phyloP scores from a whole-genome alignment of 2,329 filamentous ascomycete genomes.

The Curvularia verruculosa region DNA sequence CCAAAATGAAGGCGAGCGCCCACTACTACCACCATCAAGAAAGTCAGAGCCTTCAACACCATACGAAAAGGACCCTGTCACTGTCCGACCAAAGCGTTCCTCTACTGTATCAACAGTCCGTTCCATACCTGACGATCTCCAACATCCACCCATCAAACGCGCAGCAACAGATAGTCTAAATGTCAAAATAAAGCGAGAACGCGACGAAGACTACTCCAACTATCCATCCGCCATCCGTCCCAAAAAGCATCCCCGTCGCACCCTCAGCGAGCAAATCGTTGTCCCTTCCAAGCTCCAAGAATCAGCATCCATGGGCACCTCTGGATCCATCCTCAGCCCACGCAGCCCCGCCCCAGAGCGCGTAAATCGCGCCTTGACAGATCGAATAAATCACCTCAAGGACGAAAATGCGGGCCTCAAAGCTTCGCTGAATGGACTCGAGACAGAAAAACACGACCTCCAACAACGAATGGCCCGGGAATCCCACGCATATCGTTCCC shows the following conservation, averaged over 20 bases:
- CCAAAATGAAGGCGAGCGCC: constrained; percentile 32
- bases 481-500: constrained; percentile 8
- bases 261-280: constrained; percentile 28
- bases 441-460: constrained; percentile 16
- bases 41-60: constrained; percentile 27
- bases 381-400: constrained; percentile 29
- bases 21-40: constrained; percentile 24
- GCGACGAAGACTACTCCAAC: constrained; percentile 27
- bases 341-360: constrained; percentile 28
- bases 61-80: constrained; percentile 17
- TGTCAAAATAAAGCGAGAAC: constrained; percentile 34
- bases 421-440: constrained; percentile 10
- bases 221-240: constrained; percentile 14
- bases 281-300: constrained; percentile 22
- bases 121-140: constrained; percentile 11
- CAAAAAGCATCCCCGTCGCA: constrained; percentile 28
- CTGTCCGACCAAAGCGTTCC: constrained; percentile 65
- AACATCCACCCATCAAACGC: constrained; percentile 23
- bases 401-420: constrained; percentile 25
- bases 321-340: constrained; percentile 15
- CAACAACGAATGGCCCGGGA: constrained; percentile 18
- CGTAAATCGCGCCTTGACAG: constrained; percentile 25
- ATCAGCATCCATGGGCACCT: constrained; percentile 3
- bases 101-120: constrained; percentile 60
- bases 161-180: constrained; percentile 27